Evolutionary conservation across 2,329 filamentous ascomycete genomes (phyloP), one percentile per base, ranked within the genome.

Genomic region (Shiraia bambusicola): DNA sequence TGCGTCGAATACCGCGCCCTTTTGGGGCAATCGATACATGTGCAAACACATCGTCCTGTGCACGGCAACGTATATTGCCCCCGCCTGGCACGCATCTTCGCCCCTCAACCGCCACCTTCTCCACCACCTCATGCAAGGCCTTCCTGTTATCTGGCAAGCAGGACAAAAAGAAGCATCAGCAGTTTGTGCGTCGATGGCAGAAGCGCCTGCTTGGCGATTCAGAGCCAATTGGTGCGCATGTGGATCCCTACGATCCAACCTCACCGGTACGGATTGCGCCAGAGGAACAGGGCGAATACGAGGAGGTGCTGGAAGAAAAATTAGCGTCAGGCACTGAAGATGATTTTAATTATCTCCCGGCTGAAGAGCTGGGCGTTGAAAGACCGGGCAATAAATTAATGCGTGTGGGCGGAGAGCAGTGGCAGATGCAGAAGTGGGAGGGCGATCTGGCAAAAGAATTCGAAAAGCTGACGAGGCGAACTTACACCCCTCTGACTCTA

Each of bases 371-470:
- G 11, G 11, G 13, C 10, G 29, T 6, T 11, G 11, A 6, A 12
- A 32, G 15, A 12, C 29, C 29, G 8, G 31, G 31, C 9, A 6
- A 8, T 9, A 76, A 75, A 0, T 61, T 86, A 44, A 71, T 77
- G 50, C 68, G 66, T 35, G 70, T 85, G 25, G 83, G 83, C 27
- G 68, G 69, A 6, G 72, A 74, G 44, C 57, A 73, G 38, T 74
- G 71, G 70, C 54, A 65, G 25, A 59, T 59, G 47, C 49, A 65
- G 40, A 56, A 58, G 25, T 56, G 64, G 17, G 63, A 66, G 43
- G 37, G 27, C 17, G 51, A 59, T 16, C 50, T 61, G 49, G 59
- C 61, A 9, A 49, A 49, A 31, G 61, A 64, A 40, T 64, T 51
- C 49, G 69, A 56, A 62, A 70, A 64, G 50, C 42, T 66, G 13